Evolutionary conservation across 1,284 basidiomycete genomes (phyloP).

Genomic region (Grifola frondosa): DNA sequence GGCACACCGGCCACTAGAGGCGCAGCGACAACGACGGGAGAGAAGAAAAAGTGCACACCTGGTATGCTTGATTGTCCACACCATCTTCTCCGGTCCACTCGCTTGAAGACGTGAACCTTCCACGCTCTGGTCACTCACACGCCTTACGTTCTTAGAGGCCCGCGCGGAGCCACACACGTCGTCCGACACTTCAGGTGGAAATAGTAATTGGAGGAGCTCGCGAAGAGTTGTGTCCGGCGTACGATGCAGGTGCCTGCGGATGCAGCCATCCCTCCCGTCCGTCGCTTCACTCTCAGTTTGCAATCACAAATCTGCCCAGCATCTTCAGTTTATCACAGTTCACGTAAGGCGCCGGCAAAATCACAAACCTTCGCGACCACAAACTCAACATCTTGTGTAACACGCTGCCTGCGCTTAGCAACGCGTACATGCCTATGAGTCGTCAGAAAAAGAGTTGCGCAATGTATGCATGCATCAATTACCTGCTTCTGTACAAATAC

Average conservation of each 20-base stretch:
- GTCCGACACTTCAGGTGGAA: constrained; percentile 41
- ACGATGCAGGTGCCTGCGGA: constrained; percentile 23
- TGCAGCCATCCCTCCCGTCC: constrained; percentile 25
- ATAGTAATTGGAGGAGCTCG: constrained; percentile 23
- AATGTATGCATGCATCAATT: constrained; percentile 28
- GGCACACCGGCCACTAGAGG: no score
- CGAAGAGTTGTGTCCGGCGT: constrained; percentile 26
- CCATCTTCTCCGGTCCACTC: no score
- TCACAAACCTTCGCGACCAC: constrained; percentile 83
- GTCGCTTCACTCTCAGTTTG: neutral
- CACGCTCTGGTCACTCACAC: constrained; percentile 41
- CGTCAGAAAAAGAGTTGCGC: neutral
- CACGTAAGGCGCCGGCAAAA: constrained; percentile 46
- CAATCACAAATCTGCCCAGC: neutral
- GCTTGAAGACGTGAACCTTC: no score
- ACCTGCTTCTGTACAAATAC: constrained; percentile 98
- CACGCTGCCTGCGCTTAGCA: constrained; percentile 91
- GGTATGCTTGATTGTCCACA: no score
- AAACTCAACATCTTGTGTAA: constrained; percentile 97
- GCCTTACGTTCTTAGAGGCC: constrained; percentile 38
- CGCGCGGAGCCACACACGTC: constrained; percentile 24
- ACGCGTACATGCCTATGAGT: constrained; percentile 87
- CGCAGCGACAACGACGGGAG: no score
- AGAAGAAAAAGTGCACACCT: no score
- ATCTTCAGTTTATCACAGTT: constrained; percentile 42